phyloP scores from a whole-genome alignment of 2,329 filamentous ascomycete genomes.

The Colletotrichum lupini region DNA sequence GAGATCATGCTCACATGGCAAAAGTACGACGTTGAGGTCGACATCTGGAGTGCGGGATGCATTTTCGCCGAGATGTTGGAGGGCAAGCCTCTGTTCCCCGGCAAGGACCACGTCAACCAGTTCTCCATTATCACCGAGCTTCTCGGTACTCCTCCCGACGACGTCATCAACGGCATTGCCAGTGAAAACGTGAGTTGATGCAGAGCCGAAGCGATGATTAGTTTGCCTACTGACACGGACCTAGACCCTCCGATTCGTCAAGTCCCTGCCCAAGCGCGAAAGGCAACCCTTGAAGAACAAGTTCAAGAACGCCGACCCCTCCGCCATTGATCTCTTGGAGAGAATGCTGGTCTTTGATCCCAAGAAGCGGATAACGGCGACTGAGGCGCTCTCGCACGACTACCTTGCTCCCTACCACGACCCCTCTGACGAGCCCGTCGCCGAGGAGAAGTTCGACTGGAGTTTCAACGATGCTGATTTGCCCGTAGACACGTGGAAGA shows the following conservation, averaged over 20 bases:
- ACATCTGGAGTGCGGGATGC: slow-evolving; percentile 99
- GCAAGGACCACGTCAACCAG: slow-evolving; percentile 99
- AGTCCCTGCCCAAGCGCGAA: slow-evolving; percentile 95
- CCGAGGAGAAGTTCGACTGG: slow-evolving; percentile 99
- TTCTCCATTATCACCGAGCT: slow-evolving; percentile 99
- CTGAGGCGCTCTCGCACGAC: slow-evolving; percentile 87
- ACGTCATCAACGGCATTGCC: slow-evolving; percentile 98
- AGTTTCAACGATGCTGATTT: slow-evolving; percentile 98
- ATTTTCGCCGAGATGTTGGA: slow-evolving; percentile 99
- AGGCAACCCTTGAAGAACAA: slow-evolving; percentile 87
- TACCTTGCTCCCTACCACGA: slow-evolving; percentile 98
- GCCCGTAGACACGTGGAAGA: slow-evolving; percentile 99
- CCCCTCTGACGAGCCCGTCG: slow-evolving; percentile 93
- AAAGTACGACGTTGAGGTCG: slow-evolving; percentile 99
- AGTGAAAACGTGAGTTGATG: slow-evolving; percentile 85
- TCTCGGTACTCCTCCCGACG: slow-evolving; percentile 93
- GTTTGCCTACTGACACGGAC: background rate
- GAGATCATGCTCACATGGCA: slow-evolving; percentile 99
- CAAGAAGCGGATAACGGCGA: slow-evolving; percentile 91
- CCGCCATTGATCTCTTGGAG: slow-evolving; percentile 90
- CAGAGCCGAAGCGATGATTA: background rate
- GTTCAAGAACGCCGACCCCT: slow-evolving; percentile 92
- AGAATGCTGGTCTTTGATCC: slow-evolving; percentile 98
- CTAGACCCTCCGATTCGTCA: slow-evolving; percentile 94
- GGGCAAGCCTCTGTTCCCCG: slow-evolving; percentile 97